These are phyloP conservation scores for Blastobotrys terrestris DNA, from an alignment of 805 yeast genomes.

Conservation along the genomic window DNA sequence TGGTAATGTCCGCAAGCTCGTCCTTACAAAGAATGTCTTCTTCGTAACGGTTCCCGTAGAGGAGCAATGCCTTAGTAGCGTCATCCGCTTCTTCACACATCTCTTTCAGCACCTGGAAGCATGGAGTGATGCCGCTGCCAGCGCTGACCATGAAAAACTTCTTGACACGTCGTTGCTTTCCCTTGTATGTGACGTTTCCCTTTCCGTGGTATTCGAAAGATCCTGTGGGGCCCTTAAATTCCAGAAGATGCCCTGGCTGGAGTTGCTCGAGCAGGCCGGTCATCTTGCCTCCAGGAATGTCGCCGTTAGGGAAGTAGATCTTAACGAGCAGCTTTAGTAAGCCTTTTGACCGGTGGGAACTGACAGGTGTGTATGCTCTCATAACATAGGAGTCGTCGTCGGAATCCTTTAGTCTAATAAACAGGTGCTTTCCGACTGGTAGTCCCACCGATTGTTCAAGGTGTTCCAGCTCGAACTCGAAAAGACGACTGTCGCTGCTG, in stretches of 20 bases:
- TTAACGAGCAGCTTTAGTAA: too few relatives aligned
- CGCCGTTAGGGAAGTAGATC: too few relatives aligned
- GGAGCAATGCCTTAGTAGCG: slow-evolving; percentile 40
- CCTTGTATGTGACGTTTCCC: slow-evolving; percentile 7
- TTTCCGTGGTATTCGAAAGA: slow-evolving; percentile 27
- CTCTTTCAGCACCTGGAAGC: slow-evolving; percentile 46
- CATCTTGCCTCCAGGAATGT: too few relatives aligned
- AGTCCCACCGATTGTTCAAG: too few relatives aligned
- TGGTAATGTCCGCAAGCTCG: slow-evolving; percentile 39
- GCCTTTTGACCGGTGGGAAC: too few relatives aligned
- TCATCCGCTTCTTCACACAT: slow-evolving; percentile 41
- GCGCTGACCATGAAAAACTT: slow-evolving; percentile 49
- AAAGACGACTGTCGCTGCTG: too few relatives aligned
- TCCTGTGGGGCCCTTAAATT: slow-evolving; percentile 31
- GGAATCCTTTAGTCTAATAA: too few relatives aligned
- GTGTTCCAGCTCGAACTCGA: too few relatives aligned
- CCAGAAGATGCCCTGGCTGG: slow-evolving; percentile 25
- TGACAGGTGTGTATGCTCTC: too few relatives aligned
- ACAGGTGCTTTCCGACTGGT: too few relatives aligned
- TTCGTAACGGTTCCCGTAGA: slow-evolving; percentile 39
- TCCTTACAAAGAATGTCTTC: slow-evolving; percentile 42
- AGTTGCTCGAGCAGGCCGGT: too few relatives aligned
- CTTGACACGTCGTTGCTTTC: slow-evolving; percentile 7
- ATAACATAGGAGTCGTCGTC: too few relatives aligned
- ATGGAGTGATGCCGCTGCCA: slow-evolving; percentile 53